Evolutionary conservation across 768 basidiomycete genomes (phyloP), one percentile per base, ranked within the genome.

Genomic region (Cytidiella melzeri): DNA sequence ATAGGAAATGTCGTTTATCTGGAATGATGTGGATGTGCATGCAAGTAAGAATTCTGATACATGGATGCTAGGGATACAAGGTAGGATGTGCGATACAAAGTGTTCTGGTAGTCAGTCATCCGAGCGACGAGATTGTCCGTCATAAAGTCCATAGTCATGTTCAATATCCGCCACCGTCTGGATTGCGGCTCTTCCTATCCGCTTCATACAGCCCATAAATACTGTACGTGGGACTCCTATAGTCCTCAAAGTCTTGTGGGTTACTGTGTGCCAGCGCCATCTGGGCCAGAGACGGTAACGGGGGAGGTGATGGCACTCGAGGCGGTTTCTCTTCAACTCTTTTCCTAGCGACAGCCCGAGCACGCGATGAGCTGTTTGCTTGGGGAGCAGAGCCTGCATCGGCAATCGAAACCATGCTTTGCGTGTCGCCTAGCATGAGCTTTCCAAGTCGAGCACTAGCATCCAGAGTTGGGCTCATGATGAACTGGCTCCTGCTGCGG

Each of bases 151-250:
- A n/a, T n/a, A n/a, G n/a, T n/a, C n/a, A n/a, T n/a, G n/a, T 24
- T 54, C 45, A 63, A 45, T 58, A 61, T 12, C 55, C 57, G 6
- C 55, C 52, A n/a, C 54, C 55, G 19, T 58, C 57, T 30, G 48
- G 54, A 19, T 52, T 56, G 13, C 66, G 57, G 44, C 80, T 81
- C 67, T 78, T 85, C 55, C 79, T 67, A 39, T 81, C 81, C 23
- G 66, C 71, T 45, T 79, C 83, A 59, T 89, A 89, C 55, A 88
- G 56, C 36, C 83, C 83, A 59, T 84, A 90, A 48, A 91, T 77
- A 61, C 87, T 91, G 56, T 90, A 90, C 4, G 88, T 90, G 15
- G 88, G 86, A 58, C 87, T 87, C 53, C 80, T 73, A 53, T 90
- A 89, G 42, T 77, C 78, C 5, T 70, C 76, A 64, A 76, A 85